Base-by-base conservation (phyloP, 495 filamentous ascomycete genomes). In the Filosporella fistucella region DNA sequence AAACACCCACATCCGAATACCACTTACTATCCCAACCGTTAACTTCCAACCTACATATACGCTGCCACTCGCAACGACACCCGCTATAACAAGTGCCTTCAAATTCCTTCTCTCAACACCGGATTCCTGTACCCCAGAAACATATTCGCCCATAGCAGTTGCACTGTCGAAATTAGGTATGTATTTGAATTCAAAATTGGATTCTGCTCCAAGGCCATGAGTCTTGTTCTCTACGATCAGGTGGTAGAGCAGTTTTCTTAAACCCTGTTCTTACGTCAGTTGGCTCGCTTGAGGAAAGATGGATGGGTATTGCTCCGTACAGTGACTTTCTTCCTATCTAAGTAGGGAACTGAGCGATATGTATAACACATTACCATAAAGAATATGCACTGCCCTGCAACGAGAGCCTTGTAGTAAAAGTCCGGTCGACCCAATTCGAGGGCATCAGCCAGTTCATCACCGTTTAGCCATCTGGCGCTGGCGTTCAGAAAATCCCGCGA, bases 381-480 rank as follows among this genome's bases (percentile, higher is more conserved):
- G 56, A 88, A 77, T 22, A 84, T 60, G 52, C 81, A 86, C 56
- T 89, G 86, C 18, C 82, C 81, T 20, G 76, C 70, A 28, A 88
- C 74, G 13, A 89, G 67, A 0, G 71, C 54, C 42, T 68, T 77
- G 54, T 85, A 81, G 37, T 78, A 83, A 6, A 72, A 28, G 17
- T 66, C 64, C 13, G 84, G 71, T 1, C 70, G 61, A 0, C 77
- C 74, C 18, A 91, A 70, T 1, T 68, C 80, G 6, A 91, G 69
- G 5, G 61, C 66, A 60, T 85, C 76, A 38, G 70, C 70, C 0
- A 90, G 69, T 21, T 77, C 69, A 35, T 71, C 61, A 1, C 85
- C 84, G 62, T 87, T 89, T 5, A 91, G 68, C 71, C 85, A 85
- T 28, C 84, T 66, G 16, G 79, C 76, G 63, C 73, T 71, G 0